Percentiles rank a stretch among this genome's conserved stretches.
phyloP scores from a whole-genome alignment of 75 land plant species.

The Pinus taeda region DNA sequence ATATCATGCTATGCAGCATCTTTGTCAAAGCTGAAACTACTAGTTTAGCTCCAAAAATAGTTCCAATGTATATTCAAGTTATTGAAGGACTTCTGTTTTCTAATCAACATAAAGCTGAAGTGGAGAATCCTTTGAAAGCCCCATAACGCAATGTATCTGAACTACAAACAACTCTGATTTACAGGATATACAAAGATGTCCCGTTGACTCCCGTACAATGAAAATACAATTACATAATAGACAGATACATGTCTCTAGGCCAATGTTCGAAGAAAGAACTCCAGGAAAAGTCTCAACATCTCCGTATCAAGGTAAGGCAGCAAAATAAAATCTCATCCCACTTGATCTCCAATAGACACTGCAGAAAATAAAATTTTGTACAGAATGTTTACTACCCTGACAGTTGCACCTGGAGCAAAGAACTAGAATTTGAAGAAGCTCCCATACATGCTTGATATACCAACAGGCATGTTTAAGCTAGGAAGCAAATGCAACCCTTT shows the following conservation, averaged over 20 bases:
- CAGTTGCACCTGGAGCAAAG: not conserved
- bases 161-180: not conserved
- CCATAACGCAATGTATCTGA: not conserved
- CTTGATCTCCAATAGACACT: too few species aligned
- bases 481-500: conserved; percentile 44
- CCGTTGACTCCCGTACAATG: not conserved
- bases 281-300: not conserved
- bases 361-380: too few species aligned
- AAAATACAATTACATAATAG: not conserved
- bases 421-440: not conserved
- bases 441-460: not conserved
- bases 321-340: too few species aligned
- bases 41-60: too few species aligned
- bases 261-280: not conserved
- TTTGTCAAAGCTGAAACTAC: too few species aligned
- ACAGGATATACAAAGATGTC: not conserved
- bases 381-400: not conserved
- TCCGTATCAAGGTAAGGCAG: not conserved
- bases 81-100: too few species aligned
- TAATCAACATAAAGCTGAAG: too few species aligned
- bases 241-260: not conserved
- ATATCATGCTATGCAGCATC: too few species aligned
- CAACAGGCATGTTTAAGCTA: not conserved
- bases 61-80: too few species aligned
- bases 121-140: not conserved